phyloP scores from a whole-genome alignment of 2,329 filamentous ascomycete species.

The Orbilia javanica region DNA sequence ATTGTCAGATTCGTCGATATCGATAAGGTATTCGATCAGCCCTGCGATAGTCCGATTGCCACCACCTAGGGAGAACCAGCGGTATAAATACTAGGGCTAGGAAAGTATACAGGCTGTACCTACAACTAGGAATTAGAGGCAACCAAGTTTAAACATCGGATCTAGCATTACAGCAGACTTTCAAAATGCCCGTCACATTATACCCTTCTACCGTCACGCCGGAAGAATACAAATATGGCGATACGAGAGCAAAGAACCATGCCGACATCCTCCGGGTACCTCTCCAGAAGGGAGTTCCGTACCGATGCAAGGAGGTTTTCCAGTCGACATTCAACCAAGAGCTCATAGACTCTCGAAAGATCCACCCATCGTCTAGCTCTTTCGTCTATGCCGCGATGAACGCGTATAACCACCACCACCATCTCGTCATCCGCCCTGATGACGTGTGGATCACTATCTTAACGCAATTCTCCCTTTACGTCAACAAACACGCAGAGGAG shows the following conservation, averaged over 20 bases:
- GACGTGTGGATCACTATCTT: constrained; percentile 71
- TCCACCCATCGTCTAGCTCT: constrained; percentile 64
- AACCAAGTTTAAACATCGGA: background rate
- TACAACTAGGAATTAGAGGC: too few species aligned
- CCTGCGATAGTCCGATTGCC: background rate
- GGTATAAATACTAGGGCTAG: too few species aligned
- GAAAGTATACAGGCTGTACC: too few species aligned
- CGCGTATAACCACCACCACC: constrained; percentile 68
- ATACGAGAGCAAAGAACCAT: constrained; percentile 4
- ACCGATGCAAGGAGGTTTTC: constrained; percentile 58
- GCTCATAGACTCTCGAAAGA: constrained; percentile 49
- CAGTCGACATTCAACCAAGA: constrained; percentile 62
- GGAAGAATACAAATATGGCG: constrained; percentile 26
- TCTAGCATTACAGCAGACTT: background rate
- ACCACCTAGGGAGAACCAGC: background rate
- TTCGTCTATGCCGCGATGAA: constrained; percentile 68
- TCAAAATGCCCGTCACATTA: constrained; percentile 52
- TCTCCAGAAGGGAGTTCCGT: constrained; percentile 26
- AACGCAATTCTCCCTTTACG: constrained; percentile 67
- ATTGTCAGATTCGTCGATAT: background rate
- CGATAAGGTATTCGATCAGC: background rate
- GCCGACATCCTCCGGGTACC: constrained; percentile 27
- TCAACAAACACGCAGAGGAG: constrained; percentile 68
- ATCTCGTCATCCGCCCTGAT: constrained; percentile 69
- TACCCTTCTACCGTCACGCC: constrained; percentile 31